A percentile compares a stretch with the other conserved stretches of the same genome.
Conservation (phyloP, 805 yeast species). For the Kodamaea nitidulidarum region DNA sequence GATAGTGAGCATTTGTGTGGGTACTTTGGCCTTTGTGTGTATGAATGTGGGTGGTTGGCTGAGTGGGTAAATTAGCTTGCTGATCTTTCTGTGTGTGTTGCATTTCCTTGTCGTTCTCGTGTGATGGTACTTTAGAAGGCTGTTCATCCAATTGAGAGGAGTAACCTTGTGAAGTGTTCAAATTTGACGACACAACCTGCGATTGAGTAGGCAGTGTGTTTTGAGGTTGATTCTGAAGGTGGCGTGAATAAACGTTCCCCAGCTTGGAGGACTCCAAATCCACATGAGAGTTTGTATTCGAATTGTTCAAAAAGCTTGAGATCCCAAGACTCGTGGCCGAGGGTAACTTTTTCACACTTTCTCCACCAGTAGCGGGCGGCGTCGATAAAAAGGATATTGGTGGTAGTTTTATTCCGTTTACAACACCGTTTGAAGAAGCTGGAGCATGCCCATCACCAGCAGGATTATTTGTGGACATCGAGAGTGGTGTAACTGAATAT, state of each 20-base stretch:
- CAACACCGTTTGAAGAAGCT: neutral
- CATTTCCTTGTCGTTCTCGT: neutral
- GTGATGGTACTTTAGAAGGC: neutral
- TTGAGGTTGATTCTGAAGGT: neutral
- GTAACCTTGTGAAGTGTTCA: neutral
- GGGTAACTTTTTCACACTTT: slow-evolving; percentile 12
- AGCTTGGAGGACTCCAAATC: neutral
- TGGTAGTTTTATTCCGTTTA: slow-evolving; percentile 20
- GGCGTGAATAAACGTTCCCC: neutral
- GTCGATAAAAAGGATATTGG: slow-evolving; percentile 29
- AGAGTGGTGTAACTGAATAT: neutral
- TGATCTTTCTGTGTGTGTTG: slow-evolving; percentile 6
- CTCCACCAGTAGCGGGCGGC: slow-evolving; percentile 6
- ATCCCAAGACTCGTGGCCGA: slow-evolving; percentile 20
- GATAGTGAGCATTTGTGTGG: slow-evolving; percentile 6
- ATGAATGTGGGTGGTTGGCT: slow-evolving; percentile 6
- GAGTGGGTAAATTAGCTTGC: neutral
- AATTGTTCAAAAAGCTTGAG: slow-evolving; percentile 17
- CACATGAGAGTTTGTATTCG: slow-evolving; percentile 3
- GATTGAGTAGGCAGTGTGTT: neutral
- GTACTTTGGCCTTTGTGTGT: neutral
- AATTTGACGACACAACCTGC: neutral
- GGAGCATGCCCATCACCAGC: slow-evolving; percentile 1
- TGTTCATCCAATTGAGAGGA: neutral
- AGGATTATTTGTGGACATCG: slow-evolving; percentile 4